Evolutionary conservation across 306 rosid species (phyloP), one percentile per base, ranked within the genome.

Genomic region (Sicyos baderoa): DNA sequence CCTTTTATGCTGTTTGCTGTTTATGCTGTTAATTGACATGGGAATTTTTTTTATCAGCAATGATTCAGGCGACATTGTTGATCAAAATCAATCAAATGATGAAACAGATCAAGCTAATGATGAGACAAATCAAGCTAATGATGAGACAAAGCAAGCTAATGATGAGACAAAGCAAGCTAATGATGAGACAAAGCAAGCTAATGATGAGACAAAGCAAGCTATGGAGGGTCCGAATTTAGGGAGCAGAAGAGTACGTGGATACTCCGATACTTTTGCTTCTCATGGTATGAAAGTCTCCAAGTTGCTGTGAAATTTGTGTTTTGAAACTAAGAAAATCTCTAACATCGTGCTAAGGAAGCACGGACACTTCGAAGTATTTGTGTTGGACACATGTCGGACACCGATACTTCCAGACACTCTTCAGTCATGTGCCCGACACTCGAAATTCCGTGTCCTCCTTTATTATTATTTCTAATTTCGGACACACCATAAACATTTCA

Each of bases 201-300:
- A 1, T 35, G 40, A 7, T 37, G 44, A 37, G 44, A 37, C 61
- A 60, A 78, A 80, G 72, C 65, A 75, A 57, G 74, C 49, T 6
- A 76, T 8, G 74, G 74, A 76, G 51, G 51, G 49, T 52, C 6
- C 42, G 42, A 11, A 72, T 47, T 4, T 40, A 21, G 78, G 71
- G 78, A 71, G 68, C 73, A 79, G 91, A 72, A 72, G 84, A 74
- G n/a, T 37, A 3, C 78, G 59, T 23, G 89, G 85, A 13, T 84
- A 79, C 79, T 89, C 97, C 8, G 86, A 81, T 75, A 79, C 91
- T 12, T 81, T 88, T 59, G 76, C 89, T 67, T 79, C 57, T 21
- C 59, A 74, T 59, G 97, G 97, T 88, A 80, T 54, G 22, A 7
- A 29, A 22, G 25, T 2, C 54, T 54, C 19, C 49, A 12, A 9